Percentiles rank a stretch among this genome's conserved stretches.
Evolutionary conservation across 164 flowering plant genomes (phyloP).

Genomic region (Macadamia integrifolia): DNA sequence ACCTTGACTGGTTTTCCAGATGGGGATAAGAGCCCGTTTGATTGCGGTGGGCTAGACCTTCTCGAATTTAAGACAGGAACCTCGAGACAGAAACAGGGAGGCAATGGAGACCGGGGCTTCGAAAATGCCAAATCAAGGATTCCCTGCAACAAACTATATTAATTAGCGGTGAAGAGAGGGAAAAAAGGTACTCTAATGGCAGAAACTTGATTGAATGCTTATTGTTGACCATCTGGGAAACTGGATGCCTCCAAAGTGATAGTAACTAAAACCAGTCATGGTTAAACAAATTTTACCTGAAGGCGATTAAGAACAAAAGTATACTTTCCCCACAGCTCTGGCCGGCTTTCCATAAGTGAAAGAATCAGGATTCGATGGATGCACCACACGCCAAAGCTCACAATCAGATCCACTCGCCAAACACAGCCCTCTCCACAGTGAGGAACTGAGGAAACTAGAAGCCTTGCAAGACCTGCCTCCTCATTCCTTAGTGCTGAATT

Average conservation of each 20-base stretch:
- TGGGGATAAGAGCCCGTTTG: constrained; percentile 58
- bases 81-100: constrained; percentile 82
- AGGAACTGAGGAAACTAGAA: constrained; percentile 49
- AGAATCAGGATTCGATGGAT: constrained; percentile 80
- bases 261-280: background rate
- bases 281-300: constrained; percentile 52
- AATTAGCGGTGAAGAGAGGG: background rate
- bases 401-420: constrained; percentile 61
- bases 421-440: constrained; percentile 87
- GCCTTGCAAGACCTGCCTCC: constrained; percentile 27
- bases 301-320: constrained; percentile 95
- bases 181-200: background rate
- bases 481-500: constrained; percentile 35
- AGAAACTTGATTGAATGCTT: too few relatives aligned
- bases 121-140: constrained; percentile 76
- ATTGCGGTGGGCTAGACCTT: constrained; percentile 38
- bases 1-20: constrained; percentile 50
- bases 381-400: constrained; percentile 98
- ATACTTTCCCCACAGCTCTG: constrained; percentile 97
- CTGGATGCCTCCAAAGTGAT: background rate
- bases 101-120: constrained; percentile 56
- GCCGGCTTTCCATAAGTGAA: constrained; percentile 98
- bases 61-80: constrained; percentile 39
- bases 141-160: constrained; percentile 44
- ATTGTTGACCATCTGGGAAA: background rate